Evolutionary conservation across 2,329 filamentous ascomycete genomes (phyloP), one percentile per base, ranked within the genome.

Genomic region (Ophiocordyceps robertsii): DNA sequence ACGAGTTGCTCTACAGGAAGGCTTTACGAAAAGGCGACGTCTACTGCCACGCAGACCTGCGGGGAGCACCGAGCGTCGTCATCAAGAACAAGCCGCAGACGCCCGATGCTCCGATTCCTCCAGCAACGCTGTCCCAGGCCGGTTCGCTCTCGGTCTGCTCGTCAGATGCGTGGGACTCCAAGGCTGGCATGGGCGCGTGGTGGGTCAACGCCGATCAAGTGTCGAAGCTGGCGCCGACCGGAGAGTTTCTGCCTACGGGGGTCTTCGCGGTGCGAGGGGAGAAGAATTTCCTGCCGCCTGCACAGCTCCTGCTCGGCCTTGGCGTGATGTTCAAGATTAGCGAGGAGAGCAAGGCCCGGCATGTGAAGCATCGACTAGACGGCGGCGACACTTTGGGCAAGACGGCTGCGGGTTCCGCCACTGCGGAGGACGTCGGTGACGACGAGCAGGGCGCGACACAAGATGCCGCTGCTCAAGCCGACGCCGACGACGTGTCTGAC

Each of bases 181-280:
- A 98, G 61, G 90, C 90, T 9, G 78, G 87, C 14, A 94, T 96
- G 84, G 82, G 84, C 16, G 89, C 90, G 9, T 98, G 86, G 82
- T 98, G 92, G 92, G 90, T 93, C 0, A 80, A 82, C 47, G 82
- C 85, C 2, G 81, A 90, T 42, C 89, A 96, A 59, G 86, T 98
- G 0, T 87, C 84, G 10, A 96, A 96, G 63, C 85, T 79, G 30
- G 81, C 83, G 0, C 72, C 80, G 1, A 78, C 75, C 0, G 90
- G 90, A 21, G 89, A 93, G 50, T 90, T 85, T 52, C 63, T 98
- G 7, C 75, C 80, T 0, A 70, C 75, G 0, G 92, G 90, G 16
- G 77, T 77, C 48, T 95, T 98, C 58, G 77, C 81, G 61, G 72
- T 95, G 39, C 75, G 76, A 32, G 90, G 89, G 3, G 83, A 84